These are phyloP conservation scores for Pestalotiopsis sp. DNA, from an alignment of 2,329 filamentous ascomycete species.

Conservation along the genomic window DNA sequence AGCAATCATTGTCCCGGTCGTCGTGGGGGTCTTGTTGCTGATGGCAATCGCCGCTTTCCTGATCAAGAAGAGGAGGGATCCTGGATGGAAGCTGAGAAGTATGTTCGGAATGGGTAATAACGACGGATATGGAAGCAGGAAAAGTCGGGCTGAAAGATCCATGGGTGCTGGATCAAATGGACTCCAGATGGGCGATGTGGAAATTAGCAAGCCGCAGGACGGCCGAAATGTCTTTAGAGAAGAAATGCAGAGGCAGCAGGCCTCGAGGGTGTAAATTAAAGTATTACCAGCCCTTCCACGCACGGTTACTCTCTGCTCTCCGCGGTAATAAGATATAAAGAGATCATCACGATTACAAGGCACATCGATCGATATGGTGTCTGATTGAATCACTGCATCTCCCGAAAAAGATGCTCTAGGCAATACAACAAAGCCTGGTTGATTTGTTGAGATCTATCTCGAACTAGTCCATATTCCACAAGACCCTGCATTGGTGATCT, in stretches of 20 bases:
- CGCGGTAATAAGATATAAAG: too few relatives aligned
- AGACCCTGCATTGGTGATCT: neutral
- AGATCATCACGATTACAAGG: too few relatives aligned
- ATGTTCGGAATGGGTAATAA: neutral
- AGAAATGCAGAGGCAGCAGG: conserved; percentile 10
- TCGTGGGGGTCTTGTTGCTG: conserved; percentile 8
- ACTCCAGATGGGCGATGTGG: conserved; percentile 1
- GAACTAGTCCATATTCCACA: neutral
- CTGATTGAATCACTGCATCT: too few relatives aligned
- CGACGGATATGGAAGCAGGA: conserved; percentile 2
- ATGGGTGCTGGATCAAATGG: neutral
- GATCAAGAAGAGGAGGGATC: conserved; percentile 8
- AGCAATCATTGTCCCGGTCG: conserved; percentile 7
- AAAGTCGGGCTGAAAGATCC: conserved; percentile 1
- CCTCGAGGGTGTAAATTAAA: neutral
- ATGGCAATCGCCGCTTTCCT: neutral
- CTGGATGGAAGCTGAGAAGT: neutral
- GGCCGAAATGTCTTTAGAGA: conserved; percentile 12
- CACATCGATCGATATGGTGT: too few relatives aligned
- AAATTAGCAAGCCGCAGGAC: conserved; percentile 1
- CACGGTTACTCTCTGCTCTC: too few relatives aligned
- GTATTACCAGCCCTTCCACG: neutral
- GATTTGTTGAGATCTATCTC: neutral
- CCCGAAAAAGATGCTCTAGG: neutral
- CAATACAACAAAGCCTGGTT: neutral